These are phyloP conservation scores for Musa acuminata DNA, from an alignment of 176 grass and related monocot genomes.

Conservation along the genomic window DNA sequence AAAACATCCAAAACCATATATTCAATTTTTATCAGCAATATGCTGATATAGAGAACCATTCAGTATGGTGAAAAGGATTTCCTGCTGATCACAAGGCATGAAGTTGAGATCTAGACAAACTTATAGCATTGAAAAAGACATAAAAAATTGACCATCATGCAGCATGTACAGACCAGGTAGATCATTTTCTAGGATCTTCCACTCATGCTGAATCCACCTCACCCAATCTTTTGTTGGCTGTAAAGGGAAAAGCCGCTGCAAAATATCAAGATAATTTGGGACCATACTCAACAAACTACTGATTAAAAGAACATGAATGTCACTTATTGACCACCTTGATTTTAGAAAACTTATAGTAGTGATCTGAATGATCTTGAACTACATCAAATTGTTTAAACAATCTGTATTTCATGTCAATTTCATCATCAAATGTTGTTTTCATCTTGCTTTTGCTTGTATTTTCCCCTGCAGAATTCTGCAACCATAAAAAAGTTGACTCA, in stretches of 20 bases:
- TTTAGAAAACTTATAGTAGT: constrained; percentile 32
- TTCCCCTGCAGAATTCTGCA: constrained; percentile 22
- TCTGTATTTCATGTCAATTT: constrained; percentile 45
- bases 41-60: too few species aligned
- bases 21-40: too few species aligned
- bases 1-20: too few species aligned
- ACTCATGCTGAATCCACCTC: constrained; percentile 66
- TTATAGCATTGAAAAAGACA: neutral
- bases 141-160: neutral
- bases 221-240: constrained; percentile 65
- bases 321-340: constrained; percentile 40
- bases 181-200: constrained; percentile 75
- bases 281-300: neutral
- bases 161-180: constrained; percentile 40
- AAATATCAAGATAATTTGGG: constrained; percentile 8
- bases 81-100: neutral
- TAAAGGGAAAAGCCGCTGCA: constrained; percentile 8
- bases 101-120: neutral
- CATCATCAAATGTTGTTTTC: constrained; percentile 26
- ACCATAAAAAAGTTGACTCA: constrained; percentile 28
- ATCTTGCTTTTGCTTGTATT: constrained; percentile 16
- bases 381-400: constrained; percentile 71
- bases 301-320: constrained; percentile 5
- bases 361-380: constrained; percentile 40
- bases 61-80: too few species aligned